Evolutionary conservation across 495 filamentous ascomycete species (phyloP).

Genomic region (Penicillium simplicissimum): DNA sequence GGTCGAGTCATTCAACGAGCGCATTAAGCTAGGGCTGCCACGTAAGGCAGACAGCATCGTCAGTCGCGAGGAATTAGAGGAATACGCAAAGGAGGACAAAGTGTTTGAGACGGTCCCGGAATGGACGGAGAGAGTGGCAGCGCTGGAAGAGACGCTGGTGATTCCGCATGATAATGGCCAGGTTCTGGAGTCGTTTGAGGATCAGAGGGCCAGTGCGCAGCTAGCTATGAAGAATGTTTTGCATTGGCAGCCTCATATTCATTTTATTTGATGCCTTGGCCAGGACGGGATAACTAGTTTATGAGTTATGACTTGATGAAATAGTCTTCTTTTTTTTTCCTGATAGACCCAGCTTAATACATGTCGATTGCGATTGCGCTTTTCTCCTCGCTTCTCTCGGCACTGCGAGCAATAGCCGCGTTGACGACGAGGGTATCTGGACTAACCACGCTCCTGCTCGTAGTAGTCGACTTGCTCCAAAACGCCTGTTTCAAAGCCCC

Average conservation of each 20-base stretch:
- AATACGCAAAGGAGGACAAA: not conserved
- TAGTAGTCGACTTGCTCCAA: not conserved
- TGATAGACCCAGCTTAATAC: not conserved
- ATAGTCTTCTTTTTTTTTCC: not conserved
- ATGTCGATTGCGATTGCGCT: not conserved
- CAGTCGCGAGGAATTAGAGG: not conserved
- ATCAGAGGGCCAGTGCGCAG: not conserved
- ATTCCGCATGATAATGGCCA: not conserved
- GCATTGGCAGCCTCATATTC: not conserved
- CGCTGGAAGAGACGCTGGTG: not conserved
- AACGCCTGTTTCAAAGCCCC: not conserved
- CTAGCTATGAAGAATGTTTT: not conserved
- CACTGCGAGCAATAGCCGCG: not conserved
- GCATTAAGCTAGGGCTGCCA: not conserved
- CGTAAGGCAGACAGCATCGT: not conserved
- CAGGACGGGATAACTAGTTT: not conserved
- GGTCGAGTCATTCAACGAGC: not conserved
- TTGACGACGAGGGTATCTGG: not conserved
- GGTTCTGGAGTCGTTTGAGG: not conserved
- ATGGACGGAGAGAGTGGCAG: not conserved
- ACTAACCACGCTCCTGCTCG: not conserved
- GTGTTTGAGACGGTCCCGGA: not conserved
- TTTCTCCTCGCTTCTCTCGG: not conserved
- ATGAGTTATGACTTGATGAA: not conserved
- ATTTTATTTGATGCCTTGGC: not conserved